These are phyloP conservation scores for Corinectria fuckeliana DNA, from an alignment of 2,329 filamentous ascomycete species.

Conservation along the genomic window DNA sequence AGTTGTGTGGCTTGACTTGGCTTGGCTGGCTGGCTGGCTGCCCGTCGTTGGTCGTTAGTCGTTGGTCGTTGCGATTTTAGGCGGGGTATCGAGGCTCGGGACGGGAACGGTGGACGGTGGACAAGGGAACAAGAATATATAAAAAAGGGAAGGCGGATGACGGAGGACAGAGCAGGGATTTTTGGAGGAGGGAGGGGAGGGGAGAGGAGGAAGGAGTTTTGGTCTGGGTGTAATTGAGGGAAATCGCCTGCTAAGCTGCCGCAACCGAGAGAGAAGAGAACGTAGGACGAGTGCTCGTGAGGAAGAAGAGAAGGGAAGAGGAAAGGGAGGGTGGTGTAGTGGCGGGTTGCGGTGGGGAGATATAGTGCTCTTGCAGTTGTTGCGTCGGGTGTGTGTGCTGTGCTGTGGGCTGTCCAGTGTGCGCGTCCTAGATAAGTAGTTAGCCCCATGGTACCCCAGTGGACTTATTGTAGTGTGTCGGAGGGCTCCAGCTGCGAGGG, in stretches of 20 bases:
- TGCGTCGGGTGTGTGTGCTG: no score
- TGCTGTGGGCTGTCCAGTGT: no score
- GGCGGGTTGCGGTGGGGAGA: slow-evolving; percentile 56
- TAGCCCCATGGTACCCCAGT: no score
- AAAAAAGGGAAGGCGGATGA: slow-evolving; percentile 57
- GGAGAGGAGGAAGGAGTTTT: background rate
- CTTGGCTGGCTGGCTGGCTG: no score
- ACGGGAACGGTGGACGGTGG: slow-evolving; percentile 30
- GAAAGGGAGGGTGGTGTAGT: slow-evolving; percentile 44
- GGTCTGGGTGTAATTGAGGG: no score
- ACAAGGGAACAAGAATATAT: slow-evolving; percentile 48
- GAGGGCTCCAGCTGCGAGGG: background rate
- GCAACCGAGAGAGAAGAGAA: slow-evolving; percentile 63
- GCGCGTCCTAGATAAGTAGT: no score
- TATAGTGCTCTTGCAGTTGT: no score
- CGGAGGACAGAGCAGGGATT: slow-evolving; percentile 54
- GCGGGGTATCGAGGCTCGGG: slow-evolving; percentile 15
- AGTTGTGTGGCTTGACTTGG: slow-evolving; percentile 22
- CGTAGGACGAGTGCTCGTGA: slow-evolving; percentile 65
- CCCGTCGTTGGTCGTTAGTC: no score
- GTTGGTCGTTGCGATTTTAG: no score
- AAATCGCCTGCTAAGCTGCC: slow-evolving; percentile 67
- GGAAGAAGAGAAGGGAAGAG: slow-evolving; percentile 51
- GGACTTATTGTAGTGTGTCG: background rate
- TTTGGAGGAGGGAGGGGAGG: background rate